Conservation (phyloP, 164 flowering plant genomes). For the Saururus chinensis region DNA sequence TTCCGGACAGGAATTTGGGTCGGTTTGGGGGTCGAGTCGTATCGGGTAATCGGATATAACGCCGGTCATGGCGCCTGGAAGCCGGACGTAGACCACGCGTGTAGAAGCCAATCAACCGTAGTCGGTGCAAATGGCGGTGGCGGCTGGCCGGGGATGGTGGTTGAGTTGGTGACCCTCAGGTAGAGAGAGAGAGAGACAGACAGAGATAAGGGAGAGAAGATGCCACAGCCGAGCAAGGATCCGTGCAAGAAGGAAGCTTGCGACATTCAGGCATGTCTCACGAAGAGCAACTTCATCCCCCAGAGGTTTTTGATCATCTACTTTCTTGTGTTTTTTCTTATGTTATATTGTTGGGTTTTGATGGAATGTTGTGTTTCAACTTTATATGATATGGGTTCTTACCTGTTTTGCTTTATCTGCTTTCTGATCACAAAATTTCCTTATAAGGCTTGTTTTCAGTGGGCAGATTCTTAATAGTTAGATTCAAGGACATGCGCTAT, state of each 20-base stretch:
- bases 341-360: not conserved
- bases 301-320: conserved; percentile 28
- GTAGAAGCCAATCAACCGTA: not conserved
- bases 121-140: not conserved
- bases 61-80: not conserved
- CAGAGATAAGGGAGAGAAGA: too few relatives aligned
- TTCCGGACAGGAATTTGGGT: too few relatives aligned
- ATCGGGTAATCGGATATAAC: not conserved
- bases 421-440: too few relatives aligned
- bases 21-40: too few relatives aligned
- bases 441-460: too few relatives aligned
- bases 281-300: conserved; percentile 77
- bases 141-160: not conserved
- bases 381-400: too few relatives aligned
- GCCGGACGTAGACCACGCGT: too few relatives aligned
- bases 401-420: too few relatives aligned
- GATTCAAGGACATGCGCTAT: too few relatives aligned
- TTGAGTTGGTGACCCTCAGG: not conserved
- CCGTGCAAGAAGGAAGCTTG: conserved; percentile 95
- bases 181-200: conserved; percentile 6
- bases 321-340: not conserved
- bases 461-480: too few relatives aligned
- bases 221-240: conserved; percentile 53
- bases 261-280: conserved; percentile 83
- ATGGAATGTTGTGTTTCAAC: not conserved